Conservation (phyloP, 73 alveolate genomes). For the Paramecium pentaurelia region DNA sequence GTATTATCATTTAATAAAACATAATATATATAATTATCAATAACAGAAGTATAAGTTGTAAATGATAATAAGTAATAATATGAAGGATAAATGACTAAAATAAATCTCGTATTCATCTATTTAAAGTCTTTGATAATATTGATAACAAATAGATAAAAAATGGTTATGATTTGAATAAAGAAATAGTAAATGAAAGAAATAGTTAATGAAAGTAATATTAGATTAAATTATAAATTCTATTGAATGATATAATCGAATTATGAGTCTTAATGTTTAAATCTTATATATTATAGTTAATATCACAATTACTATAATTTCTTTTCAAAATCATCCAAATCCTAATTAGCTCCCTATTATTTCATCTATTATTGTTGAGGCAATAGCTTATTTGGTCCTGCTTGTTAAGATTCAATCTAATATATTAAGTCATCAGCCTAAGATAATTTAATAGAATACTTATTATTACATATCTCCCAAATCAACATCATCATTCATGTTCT, state of each 20-base stretch:
- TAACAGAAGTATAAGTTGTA: not conserved
- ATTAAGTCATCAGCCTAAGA: conserved; percentile 23
- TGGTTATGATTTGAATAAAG: no score
- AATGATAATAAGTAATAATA: not conserved
- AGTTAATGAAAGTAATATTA: no score
- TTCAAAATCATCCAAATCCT: conserved; percentile 22
- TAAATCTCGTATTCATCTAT: not conserved
- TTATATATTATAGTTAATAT: not conserved
- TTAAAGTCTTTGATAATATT: not conserved
- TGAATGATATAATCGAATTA: not conserved
- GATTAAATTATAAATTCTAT: not conserved
- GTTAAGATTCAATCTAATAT: not conserved
- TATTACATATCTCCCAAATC: conserved; percentile 52
- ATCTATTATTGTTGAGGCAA: not conserved
- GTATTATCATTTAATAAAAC: no score
- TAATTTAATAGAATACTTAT: not conserved
- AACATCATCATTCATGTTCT: conserved; percentile 54
- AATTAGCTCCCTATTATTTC: not conserved
- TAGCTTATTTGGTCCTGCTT: not conserved
- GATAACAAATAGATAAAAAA: not conserved
- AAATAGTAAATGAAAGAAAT: no score
- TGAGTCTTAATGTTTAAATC: not conserved
- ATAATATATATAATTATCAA: not conserved
- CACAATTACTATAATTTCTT: not conserved
- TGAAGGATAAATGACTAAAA: not conserved